These are phyloP conservation scores for Gonapodya prolifera DNA, from an alignment of 192 early-diverging fungal genomes.

Conservation along the genomic window DNA sequence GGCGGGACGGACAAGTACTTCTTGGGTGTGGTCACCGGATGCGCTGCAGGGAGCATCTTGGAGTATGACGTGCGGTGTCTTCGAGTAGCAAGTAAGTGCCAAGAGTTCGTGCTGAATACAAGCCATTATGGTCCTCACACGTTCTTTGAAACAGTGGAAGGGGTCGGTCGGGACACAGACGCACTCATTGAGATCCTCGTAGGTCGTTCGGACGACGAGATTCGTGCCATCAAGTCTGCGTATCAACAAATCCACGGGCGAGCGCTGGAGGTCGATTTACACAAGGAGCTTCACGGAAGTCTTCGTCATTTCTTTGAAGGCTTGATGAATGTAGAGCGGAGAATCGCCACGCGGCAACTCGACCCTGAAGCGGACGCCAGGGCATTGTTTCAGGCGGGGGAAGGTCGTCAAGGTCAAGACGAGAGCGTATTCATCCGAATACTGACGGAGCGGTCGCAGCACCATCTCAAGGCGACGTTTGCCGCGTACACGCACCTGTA, in stretches of 20 bases:
- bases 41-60: neutral
- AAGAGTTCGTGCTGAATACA: no score
- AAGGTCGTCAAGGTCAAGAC: neutral
- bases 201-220: neutral
- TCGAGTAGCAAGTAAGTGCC: neutral
- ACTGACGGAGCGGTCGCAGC: neutral
- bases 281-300: neutral
- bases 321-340: neutral
- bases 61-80: neutral
- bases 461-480: neutral
- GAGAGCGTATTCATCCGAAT: neutral
- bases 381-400: neutral
- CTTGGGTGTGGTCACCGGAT: neutral
- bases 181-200: neutral
- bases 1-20: neutral
- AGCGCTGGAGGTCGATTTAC: neutral
- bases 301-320: neutral
- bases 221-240: neutral
- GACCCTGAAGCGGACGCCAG: neutral
- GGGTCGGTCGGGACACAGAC: neutral
- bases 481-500: neutral
- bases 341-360: neutral
- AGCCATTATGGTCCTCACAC: no score
- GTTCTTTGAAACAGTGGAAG: neutral
- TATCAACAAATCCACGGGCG: neutral